Base-by-base conservation (phyloP, 495 filamentous ascomycete genomes). In the Jackrogersella multiformis region DNA sequence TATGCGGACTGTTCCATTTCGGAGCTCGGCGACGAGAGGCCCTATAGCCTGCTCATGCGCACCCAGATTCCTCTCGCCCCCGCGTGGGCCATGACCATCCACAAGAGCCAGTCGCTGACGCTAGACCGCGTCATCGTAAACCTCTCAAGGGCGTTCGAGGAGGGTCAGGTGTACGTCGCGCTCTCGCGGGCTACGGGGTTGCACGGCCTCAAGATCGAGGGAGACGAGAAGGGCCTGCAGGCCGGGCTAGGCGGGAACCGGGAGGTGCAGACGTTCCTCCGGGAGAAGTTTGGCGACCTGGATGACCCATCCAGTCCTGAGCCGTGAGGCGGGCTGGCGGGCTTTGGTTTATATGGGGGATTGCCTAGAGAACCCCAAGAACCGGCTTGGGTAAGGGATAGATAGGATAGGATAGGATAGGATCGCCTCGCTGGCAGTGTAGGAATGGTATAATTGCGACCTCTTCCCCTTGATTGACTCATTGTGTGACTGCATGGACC, bases 71-170 rank as follows among this genome's bases (percentile, higher is more conserved):
- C 94, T 2, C 82, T 99, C 12, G 93, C 96, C 23, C 82, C 96
- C 0, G 95, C 94, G 1, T 99, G 95, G 94, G 95, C 94, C 10
- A 78, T 99, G 46, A 94, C 89, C 0, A 96, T 97, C 52, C 94
- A 99, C 81, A 97, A 97, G 78, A 90, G 93, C 2, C 94, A 99
- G 74, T 93, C 93, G 4, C 92, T 97, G 73, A 97, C 95, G 20
- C 82, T 99, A 26, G 91, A 97, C 53, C 84, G 92, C 1, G 94
- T 97, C 7, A 92, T 96, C 61, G 93, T 99, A 9, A 89, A 97
- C 71, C 78, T 99, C 2, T 89, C 89, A 0, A 85, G 81, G 42
- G 90, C 92, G 2, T 99, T 97, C 71, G 93, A 97, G 73, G 94
- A 94, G 71, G 94, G 94, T 0, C 94, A 93, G 71, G 88, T 87